Evolutionary conservation across 805 yeast species (phyloP).

Genomic region (Millerago galiae): DNA sequence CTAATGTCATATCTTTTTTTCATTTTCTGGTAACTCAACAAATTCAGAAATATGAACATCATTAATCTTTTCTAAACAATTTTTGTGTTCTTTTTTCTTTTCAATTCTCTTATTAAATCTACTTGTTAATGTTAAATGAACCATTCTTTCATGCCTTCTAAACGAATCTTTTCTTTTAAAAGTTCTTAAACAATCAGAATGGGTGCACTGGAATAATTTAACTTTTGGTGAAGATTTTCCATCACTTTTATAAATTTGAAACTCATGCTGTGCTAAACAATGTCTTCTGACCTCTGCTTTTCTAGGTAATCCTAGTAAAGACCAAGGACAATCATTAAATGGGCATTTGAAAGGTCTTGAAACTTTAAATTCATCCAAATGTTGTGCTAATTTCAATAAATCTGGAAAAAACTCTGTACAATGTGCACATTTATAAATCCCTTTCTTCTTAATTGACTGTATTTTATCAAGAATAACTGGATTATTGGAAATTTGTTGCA

Average conservation of each 20-base stretch:
- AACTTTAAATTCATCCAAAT: conserved; percentile 36
- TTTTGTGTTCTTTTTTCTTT: conserved; percentile 1
- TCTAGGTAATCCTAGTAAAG: conserved; percentile 41
- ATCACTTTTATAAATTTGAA: conserved; percentile 1
- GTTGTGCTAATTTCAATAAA: conserved; percentile 33
- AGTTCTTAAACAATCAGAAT: conserved; percentile 36
- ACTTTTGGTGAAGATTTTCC: conserved; percentile 1
- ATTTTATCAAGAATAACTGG: conserved; percentile 23
- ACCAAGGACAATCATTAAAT: conserved; percentile 41
- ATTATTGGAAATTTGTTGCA: conserved; percentile 25
- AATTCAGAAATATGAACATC: neutral
- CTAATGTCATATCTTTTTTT: neutral
- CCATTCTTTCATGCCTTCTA: conserved; percentile 45
- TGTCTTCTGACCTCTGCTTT: conserved; percentile 44
- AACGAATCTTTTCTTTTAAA: conserved; percentile 50
- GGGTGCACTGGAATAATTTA: conserved; percentile 22
- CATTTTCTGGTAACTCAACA: neutral
- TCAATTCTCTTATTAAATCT: conserved; percentile 32
- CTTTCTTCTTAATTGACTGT: conserved; percentile 32
- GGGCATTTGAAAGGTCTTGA: conserved; percentile 40
- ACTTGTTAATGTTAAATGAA: conserved; percentile 36
- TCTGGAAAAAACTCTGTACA: conserved; percentile 35
- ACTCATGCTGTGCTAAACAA: conserved; percentile 39
- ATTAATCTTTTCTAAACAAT: too few species aligned
- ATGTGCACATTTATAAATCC: conserved; percentile 41